Evolutionary conservation across 2,329 filamentous ascomycete species (phyloP), one percentile per base, ranked within the genome.

Genomic region (Penicillium concentricum): DNA sequence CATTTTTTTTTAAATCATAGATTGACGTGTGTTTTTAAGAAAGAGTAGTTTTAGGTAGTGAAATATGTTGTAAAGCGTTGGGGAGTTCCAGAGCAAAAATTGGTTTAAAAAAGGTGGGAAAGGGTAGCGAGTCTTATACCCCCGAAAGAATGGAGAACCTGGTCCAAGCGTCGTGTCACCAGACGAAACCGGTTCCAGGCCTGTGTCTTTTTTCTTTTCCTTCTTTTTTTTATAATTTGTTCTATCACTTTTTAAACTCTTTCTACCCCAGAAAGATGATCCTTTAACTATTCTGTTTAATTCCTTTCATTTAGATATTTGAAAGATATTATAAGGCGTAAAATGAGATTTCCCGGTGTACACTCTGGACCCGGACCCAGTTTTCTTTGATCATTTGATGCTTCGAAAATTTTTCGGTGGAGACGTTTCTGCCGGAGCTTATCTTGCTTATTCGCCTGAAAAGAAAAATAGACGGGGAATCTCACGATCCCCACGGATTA

Each of bases 401-500:
- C 58, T 64, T 62, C 61, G 60, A 67, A 63, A 60, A 56, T 56
- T 67, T 66, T 67, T 62, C 64, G 48, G 63, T 67, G 64, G 64
- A 52, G 63, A 61, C 63, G 18, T 13, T 59, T 20, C 51, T 49
- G 50, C 58, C 58, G 60, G 57, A 67, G 62, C 63, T 67, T 67
- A 67, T 67, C 59, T 61, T 57, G 41, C 52, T 58, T 59, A 57
- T 52, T 54, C 55, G 55, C 49, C 34, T 41, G 49, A 32, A 28
- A 34, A 34, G 28, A 24, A 15, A 54, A 60, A 64, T 58, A 57
- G 54, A 56, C 52, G 50, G 56, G 57, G 44, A 51, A 60, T 58
- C 62, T 65, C 60, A 65, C 61, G 64, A 67, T 67, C 64, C 51
- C 60, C 60, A 57, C 64, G 64, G 64, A 59, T 66, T 67, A 60